Percentiles rank a stretch among this genome's conserved stretches.
Conservation (phyloP, 768 basidiomycete species). For the Crucibulum laeve region DNA sequence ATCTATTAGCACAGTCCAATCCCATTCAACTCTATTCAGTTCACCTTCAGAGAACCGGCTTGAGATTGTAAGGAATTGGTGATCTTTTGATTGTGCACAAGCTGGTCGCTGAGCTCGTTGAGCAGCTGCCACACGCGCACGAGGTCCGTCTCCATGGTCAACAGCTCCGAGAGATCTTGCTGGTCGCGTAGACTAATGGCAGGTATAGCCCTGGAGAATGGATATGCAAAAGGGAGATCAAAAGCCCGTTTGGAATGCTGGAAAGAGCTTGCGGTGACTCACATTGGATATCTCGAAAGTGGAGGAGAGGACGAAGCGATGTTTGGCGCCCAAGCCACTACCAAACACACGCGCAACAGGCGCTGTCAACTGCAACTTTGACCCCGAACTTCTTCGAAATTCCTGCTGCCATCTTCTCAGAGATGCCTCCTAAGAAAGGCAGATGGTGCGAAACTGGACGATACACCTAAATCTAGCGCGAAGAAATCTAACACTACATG, state of each 20-base stretch:
- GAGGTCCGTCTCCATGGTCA: conserved; percentile 63
- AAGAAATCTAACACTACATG: no score
- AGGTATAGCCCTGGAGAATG: no score
- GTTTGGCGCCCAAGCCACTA: neutral
- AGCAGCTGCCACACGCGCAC: conserved; percentile 76
- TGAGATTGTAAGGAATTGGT: conserved; percentile 64
- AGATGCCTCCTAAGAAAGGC: no score
- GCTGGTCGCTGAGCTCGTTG: conserved; percentile 78
- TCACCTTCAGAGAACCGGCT: conserved; percentile 71
- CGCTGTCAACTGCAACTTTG: no score
- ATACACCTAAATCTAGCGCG: no score
- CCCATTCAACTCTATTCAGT: conserved; percentile 3
- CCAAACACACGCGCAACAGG: neutral
- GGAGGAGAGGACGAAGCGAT: neutral
- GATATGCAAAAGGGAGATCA: neutral
- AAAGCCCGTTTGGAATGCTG: neutral
- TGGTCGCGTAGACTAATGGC: no score
- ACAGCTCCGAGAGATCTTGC: no score
- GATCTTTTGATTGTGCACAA: conserved; percentile 77
- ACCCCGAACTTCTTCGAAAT: no score
- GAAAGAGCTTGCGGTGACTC: neutral
- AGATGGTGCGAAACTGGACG: no score
- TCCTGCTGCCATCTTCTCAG: no score
- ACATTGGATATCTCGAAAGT: neutral
- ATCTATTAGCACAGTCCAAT: no score